phyloP scores from a whole-genome alignment of 257 asterid species.

The Solanum tacnaense region DNA sequence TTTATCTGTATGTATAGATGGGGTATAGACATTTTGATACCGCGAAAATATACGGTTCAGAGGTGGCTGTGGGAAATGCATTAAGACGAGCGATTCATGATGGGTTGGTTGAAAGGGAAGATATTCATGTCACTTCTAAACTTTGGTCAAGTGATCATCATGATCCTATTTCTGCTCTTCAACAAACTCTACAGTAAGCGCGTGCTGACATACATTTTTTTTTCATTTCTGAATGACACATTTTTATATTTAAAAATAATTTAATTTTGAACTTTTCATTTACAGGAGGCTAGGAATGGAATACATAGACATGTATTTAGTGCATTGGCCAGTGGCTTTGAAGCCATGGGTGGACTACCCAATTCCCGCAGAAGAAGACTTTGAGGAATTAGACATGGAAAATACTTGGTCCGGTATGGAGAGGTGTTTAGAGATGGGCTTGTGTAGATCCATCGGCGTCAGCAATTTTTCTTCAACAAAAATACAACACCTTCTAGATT shows the following conservation, averaged over 20 bases:
- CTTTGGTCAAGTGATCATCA: constrained; percentile 82
- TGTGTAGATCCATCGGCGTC: constrained; percentile 66
- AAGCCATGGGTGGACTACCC: constrained; percentile 50
- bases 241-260: background rate
- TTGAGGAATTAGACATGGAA: constrained; percentile 41
- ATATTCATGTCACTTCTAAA: constrained; percentile 55
- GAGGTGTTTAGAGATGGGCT: constrained; percentile 55
- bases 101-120: constrained; percentile 41
- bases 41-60: constrained; percentile 75
- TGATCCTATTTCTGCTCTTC: constrained; percentile 68
- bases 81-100: constrained; percentile 30
- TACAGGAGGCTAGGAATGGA: constrained; percentile 64
- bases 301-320: constrained; percentile 70
- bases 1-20: constrained; percentile 9
- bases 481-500: constrained; percentile 27
- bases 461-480: constrained; percentile 70
- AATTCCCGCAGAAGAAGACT: constrained; percentile 52
- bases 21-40: constrained; percentile 85
- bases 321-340: constrained; percentile 85
- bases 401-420: constrained; percentile 77
- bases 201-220: background rate
- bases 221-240: too few relatives aligned
- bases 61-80: constrained; percentile 63
- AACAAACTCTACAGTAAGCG: constrained; percentile 51
- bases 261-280: background rate